Conservation (phyloP, 2,329 filamentous ascomycete species). For the Epichloe bromicola region DNA sequence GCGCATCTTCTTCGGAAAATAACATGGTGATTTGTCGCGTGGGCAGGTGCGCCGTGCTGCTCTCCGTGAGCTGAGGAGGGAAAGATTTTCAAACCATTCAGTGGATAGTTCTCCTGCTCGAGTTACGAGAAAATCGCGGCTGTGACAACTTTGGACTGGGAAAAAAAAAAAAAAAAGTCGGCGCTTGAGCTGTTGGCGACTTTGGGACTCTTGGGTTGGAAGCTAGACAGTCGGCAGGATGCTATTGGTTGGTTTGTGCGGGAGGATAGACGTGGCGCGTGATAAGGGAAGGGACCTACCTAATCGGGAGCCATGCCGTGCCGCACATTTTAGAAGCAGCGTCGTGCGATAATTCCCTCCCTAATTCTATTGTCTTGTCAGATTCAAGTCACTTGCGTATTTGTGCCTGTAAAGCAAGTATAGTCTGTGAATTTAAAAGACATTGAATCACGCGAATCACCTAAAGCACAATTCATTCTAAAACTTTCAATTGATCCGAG, state of each 20-base stretch:
- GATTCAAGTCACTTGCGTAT: too few species aligned
- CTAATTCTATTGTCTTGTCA: too few species aligned
- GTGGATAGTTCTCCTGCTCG: background rate
- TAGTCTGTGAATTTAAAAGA: background rate
- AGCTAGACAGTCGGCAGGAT: background rate
- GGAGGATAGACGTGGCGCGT: background rate
- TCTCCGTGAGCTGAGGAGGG: background rate
- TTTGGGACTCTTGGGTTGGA: background rate
- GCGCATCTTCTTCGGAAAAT: conserved; percentile 48
- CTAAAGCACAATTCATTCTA: conserved; percentile 14
- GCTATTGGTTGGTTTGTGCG: background rate
- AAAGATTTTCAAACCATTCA: too few species aligned
- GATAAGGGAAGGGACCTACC: background rate
- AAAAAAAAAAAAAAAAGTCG: background rate
- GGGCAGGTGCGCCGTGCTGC: background rate
- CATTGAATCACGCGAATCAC: background rate
- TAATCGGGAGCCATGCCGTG: background rate
- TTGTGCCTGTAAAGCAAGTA: too few species aligned
- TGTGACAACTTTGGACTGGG: background rate
- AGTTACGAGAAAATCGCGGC: background rate
- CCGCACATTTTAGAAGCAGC: too few species aligned
- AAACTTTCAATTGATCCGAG: conserved; percentile 27
- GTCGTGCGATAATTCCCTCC: too few species aligned
- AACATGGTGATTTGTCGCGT: conserved; percentile 30
- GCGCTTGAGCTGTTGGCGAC: background rate